These are phyloP conservation scores for Stylonectria norvegica DNA, from an alignment of 2,329 filamentous ascomycete species.

Conservation along the genomic window DNA sequence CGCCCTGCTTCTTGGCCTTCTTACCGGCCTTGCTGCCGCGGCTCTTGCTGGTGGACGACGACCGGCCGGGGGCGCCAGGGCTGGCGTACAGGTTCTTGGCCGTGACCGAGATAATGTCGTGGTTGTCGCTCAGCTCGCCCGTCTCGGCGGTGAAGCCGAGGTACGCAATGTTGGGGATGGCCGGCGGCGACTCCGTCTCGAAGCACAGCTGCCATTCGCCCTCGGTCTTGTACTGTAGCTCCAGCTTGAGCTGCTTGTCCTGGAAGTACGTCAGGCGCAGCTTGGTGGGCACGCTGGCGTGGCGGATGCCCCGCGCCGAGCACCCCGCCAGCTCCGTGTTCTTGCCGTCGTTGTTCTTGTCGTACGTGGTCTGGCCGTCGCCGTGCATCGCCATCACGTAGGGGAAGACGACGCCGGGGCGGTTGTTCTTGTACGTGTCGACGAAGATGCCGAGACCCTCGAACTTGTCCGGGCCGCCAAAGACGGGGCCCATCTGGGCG, in stretches of 20 bases:
- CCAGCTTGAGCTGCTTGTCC: slow-evolving; percentile 85
- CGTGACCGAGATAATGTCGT: slow-evolving; percentile 86
- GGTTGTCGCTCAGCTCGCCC: slow-evolving; percentile 93
- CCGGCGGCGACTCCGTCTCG: slow-evolving; percentile 64
- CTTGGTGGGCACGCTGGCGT: slow-evolving; percentile 75
- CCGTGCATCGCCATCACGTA: slow-evolving; percentile 99
- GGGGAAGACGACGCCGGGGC: slow-evolving; percentile 90
- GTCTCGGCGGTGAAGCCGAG: slow-evolving; percentile 84
- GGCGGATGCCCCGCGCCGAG: slow-evolving; percentile 87
- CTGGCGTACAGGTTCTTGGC: slow-evolving; percentile 83
- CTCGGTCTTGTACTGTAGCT: slow-evolving; percentile 91
- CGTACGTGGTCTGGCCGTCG: slow-evolving; percentile 83
- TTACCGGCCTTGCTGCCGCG: slow-evolving; percentile 34
- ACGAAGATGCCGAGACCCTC: slow-evolving; percentile 94
- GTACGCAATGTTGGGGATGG: slow-evolving; percentile 74
- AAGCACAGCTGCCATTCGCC: slow-evolving; percentile 90
- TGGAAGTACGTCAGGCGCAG: slow-evolving; percentile 92
- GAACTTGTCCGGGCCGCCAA: slow-evolving; percentile 83
- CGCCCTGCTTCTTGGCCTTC: slow-evolving; percentile 40
- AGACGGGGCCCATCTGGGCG: slow-evolving; percentile 75
- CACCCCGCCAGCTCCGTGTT: slow-evolving; percentile 89
- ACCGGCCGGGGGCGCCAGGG: slow-evolving; percentile 42
- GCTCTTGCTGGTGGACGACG: slow-evolving; percentile 32
- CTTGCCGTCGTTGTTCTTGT: slow-evolving; percentile 94
- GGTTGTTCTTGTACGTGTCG: slow-evolving; percentile 99